Evolutionary conservation across 2,329 filamentous ascomycete species (phyloP).

Genomic region (Dactylonectria macrodidyma): DNA sequence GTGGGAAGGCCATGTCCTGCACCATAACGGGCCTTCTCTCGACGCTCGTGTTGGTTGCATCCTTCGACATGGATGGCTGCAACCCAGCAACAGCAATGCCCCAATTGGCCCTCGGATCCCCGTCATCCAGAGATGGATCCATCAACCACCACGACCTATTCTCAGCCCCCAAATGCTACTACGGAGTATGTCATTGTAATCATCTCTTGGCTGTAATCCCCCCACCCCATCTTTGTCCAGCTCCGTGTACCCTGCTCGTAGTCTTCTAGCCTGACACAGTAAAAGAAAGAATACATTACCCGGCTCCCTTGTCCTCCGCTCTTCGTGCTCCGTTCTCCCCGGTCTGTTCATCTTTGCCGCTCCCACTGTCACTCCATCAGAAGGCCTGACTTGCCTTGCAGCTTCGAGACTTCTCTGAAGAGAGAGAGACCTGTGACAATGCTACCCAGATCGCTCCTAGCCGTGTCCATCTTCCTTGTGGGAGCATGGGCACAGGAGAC

Average conservation of each 20-base stretch:
- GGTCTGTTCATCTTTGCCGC: constrained; percentile 21
- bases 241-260: constrained; percentile 29
- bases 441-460: constrained; percentile 39
- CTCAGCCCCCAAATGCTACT: constrained; percentile 38
- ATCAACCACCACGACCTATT: constrained; percentile 17
- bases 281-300: constrained; percentile 39
- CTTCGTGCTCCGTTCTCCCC: constrained; percentile 18
- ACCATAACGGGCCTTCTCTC: constrained; percentile 34
- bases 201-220: constrained; percentile 35
- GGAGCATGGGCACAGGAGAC: constrained; percentile 36
- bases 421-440: constrained; percentile 34
- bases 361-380: constrained; percentile 22
- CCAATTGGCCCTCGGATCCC: constrained; percentile 28
- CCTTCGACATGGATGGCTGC: constrained; percentile 27
- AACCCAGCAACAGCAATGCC: constrained; percentile 18
- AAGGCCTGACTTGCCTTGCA: constrained; percentile 26
- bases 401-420: constrained; percentile 27
- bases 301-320: constrained; percentile 34
- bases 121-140: constrained; percentile 21
- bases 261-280: constrained; percentile 15
- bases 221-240: constrained; percentile 37
- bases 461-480: constrained; percentile 31
- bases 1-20: constrained; percentile 29
- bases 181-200: constrained; percentile 1
- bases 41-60: constrained; percentile 26